Evolutionary conservation across 805 yeast genomes (phyloP).

Genomic region (Pichia ethanolica): DNA sequence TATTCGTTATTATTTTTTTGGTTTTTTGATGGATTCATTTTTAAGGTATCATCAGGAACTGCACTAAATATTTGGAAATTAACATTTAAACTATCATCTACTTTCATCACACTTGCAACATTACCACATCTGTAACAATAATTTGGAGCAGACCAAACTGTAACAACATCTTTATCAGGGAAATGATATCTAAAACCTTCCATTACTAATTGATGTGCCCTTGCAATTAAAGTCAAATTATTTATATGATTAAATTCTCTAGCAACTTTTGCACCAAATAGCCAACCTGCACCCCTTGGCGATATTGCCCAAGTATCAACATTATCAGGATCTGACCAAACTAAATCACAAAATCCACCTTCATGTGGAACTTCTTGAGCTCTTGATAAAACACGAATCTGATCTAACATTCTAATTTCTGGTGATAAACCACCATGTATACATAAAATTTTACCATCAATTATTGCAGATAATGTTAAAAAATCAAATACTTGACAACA

Average conservation of each 20-base stretch:
- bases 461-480: slow-evolving; percentile 87
- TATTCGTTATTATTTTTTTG: slow-evolving; percentile 33
- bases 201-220: slow-evolving; percentile 98
- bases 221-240: slow-evolving; percentile 77
- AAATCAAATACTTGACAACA: slow-evolving; percentile 96
- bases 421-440: slow-evolving; percentile 98
- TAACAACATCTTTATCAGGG: slow-evolving; percentile 91
- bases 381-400: slow-evolving; percentile 84
- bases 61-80: slow-evolving; percentile 92
- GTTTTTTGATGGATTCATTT: slow-evolving; percentile 29
- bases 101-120: slow-evolving; percentile 96
- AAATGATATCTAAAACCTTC: slow-evolving; percentile 97
- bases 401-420: slow-evolving; percentile 95
- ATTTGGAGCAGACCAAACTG: slow-evolving; percentile 97
- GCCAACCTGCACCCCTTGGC: slow-evolving; percentile 98
- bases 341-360: slow-evolving; percentile 96
- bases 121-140: slow-evolving; percentile 97
- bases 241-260: slow-evolving; percentile 95
- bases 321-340: slow-evolving; percentile 97
- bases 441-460: slow-evolving; percentile 89
- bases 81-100: slow-evolving; percentile 79
- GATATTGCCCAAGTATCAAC: slow-evolving; percentile 98
- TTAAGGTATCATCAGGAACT: slow-evolving; percentile 71
- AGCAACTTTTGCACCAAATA: slow-evolving; percentile 89
- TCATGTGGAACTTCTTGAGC: slow-evolving; percentile 99